Conservation (phyloP, 176 grass and related monocot genomes). For the Carex scoparia region DNA sequence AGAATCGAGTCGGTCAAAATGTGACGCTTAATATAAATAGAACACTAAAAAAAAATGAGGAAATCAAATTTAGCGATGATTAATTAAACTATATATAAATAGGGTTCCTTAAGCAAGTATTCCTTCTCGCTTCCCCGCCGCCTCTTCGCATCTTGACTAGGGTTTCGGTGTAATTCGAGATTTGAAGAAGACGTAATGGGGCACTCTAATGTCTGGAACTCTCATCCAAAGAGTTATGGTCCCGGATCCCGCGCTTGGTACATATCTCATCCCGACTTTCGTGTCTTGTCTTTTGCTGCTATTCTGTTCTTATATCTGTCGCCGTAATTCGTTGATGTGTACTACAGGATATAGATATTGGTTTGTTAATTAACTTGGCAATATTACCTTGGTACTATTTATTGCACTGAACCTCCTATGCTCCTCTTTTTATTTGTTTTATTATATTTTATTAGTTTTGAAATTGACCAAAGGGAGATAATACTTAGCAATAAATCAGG, state of each 20-base stretch:
- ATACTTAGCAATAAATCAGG: background rate
- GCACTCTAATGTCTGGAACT: conserved; percentile 84
- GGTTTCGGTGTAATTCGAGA: background rate
- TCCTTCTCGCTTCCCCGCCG: background rate
- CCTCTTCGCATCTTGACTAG: background rate
- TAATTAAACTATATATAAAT: background rate
- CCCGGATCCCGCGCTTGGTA: conserved; percentile 69
- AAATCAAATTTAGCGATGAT: background rate
- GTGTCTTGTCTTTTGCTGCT: background rate
- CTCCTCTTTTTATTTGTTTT: background rate
- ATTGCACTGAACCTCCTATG: background rate
- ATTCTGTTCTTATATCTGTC: background rate
- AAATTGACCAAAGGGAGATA: background rate
- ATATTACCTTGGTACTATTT: background rate
- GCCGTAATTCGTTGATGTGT: no score
- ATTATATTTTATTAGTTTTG: background rate
- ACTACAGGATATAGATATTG: background rate
- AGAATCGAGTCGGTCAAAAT: background rate
- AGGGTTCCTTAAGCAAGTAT: background rate
- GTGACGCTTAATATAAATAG: background rate
- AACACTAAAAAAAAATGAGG: background rate
- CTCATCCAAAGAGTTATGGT: conserved; percentile 75
- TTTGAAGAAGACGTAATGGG: conserved; percentile 33
- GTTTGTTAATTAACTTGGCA: background rate
- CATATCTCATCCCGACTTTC: background rate